A percentile compares a stretch with the other conserved stretches of the same genome.
Evolutionary conservation across 257 asterid species (phyloP).

Genomic region (Eustoma russellianum): DNA sequence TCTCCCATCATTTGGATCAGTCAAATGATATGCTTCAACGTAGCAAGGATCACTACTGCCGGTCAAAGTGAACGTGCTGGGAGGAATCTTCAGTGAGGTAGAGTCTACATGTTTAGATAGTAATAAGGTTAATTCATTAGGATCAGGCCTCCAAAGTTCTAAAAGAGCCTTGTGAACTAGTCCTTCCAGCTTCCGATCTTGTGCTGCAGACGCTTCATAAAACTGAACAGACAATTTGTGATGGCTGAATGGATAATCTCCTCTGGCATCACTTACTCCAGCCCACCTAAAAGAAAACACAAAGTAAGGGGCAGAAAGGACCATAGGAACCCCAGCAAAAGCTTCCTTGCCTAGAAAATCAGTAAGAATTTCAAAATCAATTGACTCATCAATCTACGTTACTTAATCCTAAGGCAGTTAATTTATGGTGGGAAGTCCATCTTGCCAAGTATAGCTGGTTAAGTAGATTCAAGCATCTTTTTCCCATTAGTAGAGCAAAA

Average conservation of each 20-base stretch:
- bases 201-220: constrained; percentile 81
- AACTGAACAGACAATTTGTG: constrained; percentile 89
- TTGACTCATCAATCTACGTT: too few species aligned
- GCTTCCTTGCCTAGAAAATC: too few species aligned
- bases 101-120: constrained; percentile 62
- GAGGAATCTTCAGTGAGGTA: constrained; percentile 64
- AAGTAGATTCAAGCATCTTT: too few species aligned
- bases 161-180: constrained; percentile 82
- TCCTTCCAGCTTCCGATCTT: constrained; percentile 85
- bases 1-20: constrained; percentile 90
- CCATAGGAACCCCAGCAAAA: too few species aligned
- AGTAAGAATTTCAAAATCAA: too few species aligned
- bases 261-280: constrained; percentile 70
- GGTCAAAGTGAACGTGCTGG: constrained; percentile 62
- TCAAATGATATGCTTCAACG: constrained; percentile 82
- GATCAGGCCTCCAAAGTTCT: constrained; percentile 93
- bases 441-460: too few species aligned
- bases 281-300: constrained; percentile 51
- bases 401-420: too few species aligned
- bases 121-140: constrained; percentile 62
- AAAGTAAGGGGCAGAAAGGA: constrained; percentile 8
- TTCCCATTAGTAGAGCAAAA: too few species aligned
- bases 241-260: constrained; percentile 93
- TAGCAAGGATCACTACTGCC: constrained; percentile 96
- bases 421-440: too few species aligned